Evolutionary conservation across 257 asterid genomes (phyloP), one percentile per base, ranked within the genome.

Genomic region (Ocimum tenuiflorum): DNA sequence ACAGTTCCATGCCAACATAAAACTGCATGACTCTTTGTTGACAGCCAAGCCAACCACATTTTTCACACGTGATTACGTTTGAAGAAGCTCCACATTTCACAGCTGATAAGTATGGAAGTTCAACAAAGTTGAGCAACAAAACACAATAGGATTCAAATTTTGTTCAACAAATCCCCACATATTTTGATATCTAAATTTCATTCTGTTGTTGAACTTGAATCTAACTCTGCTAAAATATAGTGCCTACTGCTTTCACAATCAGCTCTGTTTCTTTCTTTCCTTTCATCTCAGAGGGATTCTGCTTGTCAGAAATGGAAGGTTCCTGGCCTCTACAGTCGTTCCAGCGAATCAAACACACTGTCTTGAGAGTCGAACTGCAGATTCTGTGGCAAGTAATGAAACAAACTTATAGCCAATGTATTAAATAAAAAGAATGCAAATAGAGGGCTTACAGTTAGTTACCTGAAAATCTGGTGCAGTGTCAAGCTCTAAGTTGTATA

Each of bases 381-480:
- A 38, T 87, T 91, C 96, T 92, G 88, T 72, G 59, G 13, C 38
- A 49, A 12, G 9, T 13, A 64, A 19, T 35, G 49, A 41, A 43
- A 19, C 24, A 3, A n/a, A 12, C 12, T 42, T n/a, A 2, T 18
- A 67, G 35, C 53, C 14, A 59, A 31, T 39, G 22, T 51, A 39
- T 47, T 45, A 49, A 47, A 17, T 39, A 54, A 10, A 50, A 60
- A 14, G 6, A 20, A 22, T 36, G 15, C 6, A 23, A 3, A 24
- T 63, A 47, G 22, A 33, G 41, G 20, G 63, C 85, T 78, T 72
- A 84, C 95, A 3, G 60, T 6, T 94, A 3, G 60, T 6, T 23
- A 79, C 80, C 56, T 77, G 75, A 66, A 82, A 87, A 66, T 84
- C 95, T 0, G 90, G 95, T 56, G 82, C 91, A 60, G 86, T 73